These are phyloP conservation scores for Aspergillus conjunctus DNA, from an alignment of 495 filamentous ascomycete genomes.

Conservation along the genomic window DNA sequence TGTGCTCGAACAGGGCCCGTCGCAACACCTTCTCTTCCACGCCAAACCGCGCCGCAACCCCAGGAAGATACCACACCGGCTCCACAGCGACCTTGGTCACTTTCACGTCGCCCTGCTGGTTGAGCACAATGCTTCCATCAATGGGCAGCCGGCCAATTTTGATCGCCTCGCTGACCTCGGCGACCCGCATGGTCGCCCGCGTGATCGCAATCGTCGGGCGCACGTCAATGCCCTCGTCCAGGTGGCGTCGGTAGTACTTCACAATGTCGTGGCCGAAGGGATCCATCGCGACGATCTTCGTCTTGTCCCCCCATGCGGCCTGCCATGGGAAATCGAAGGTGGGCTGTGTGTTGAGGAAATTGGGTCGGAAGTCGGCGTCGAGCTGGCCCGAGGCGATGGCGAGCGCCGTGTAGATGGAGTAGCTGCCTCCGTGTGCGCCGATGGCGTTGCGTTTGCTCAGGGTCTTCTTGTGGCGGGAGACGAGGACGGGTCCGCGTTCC, in stretches of 20 bases:
- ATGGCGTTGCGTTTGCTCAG: conserved; percentile 78
- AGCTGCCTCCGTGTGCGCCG: conserved; percentile 86
- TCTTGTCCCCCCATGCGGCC: conserved; percentile 78
- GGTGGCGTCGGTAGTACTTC: conserved; percentile 22
- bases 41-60: conserved; percentile 21
- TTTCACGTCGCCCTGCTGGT: conserved; percentile 71
- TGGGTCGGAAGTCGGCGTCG: conserved; percentile 74
- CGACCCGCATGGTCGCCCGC: conserved; percentile 87
- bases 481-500: conserved; percentile 76
- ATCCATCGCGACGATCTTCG: conserved; percentile 93
- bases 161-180: conserved; percentile 83
- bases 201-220: conserved; percentile 88
- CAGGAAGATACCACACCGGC: conserved; percentile 74
- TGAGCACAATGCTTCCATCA: conserved; percentile 85
- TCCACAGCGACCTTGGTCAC: conserved; percentile 93
- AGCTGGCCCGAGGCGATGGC: conserved; percentile 85
- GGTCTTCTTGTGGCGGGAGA: conserved; percentile 68
- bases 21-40: conserved; percentile 75
- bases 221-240: conserved; percentile 72
- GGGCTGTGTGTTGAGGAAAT: conserved; percentile 89
- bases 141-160: conserved; percentile 70
- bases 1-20: conserved; percentile 82
- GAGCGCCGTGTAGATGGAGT: conserved; percentile 86
- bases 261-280: conserved; percentile 72
- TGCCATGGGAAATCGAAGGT: conserved; percentile 80